Evolutionary conservation across 768 basidiomycete species (phyloP), one percentile per base, ranked within the genome.

Genomic region (Leucosporidium creatinivorum): DNA sequence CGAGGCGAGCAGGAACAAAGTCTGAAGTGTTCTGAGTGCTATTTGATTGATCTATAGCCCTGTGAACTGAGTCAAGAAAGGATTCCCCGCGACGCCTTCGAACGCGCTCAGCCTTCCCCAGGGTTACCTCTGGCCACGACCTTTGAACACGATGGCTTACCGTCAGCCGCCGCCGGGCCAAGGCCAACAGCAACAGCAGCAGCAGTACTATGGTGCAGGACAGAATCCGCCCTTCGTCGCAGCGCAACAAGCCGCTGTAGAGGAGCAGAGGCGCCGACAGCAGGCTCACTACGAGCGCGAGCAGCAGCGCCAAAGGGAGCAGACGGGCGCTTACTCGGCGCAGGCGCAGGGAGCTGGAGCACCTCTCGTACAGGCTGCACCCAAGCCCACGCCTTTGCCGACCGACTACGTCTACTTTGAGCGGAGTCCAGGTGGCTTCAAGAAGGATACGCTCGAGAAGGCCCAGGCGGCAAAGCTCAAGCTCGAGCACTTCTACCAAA

Each of bases 401-500:
- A 61, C 64, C 39, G 68, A 70, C 17, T 69, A 73, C 57, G 91
- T 96, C 58, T 91, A 89, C 80, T 99, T 99, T 78, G 87, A 93
- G 73, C 84, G 94, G 69, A 87, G 84, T 54, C 84, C 87, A 3
- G 77, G 81, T 59, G 84, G 84, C 48, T 91, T 94, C 78, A 88
- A 89, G 9, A 87, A 90, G 62, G 85, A 88, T 68, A 87, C 89
- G 21, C 78, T 87, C 70, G 87, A 91, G 54, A 87, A 76, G 68
- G 68, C 72, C 0, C 69, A 71, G 87, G 85, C 85, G 50, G 93
- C 93, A 3, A 93, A 96, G 78, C 82, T 97, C 80, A 96, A 94
- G 79, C 83, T 98, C 61, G 96, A 98, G 80, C 87, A 93, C 77
- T 96, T 87, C 77, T 99, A 97, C 80, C 96, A 97, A 79, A 87